Evolutionary conservation across 495 filamentous ascomycete species (phyloP).

Genomic region (Xylona heveae): DNA sequence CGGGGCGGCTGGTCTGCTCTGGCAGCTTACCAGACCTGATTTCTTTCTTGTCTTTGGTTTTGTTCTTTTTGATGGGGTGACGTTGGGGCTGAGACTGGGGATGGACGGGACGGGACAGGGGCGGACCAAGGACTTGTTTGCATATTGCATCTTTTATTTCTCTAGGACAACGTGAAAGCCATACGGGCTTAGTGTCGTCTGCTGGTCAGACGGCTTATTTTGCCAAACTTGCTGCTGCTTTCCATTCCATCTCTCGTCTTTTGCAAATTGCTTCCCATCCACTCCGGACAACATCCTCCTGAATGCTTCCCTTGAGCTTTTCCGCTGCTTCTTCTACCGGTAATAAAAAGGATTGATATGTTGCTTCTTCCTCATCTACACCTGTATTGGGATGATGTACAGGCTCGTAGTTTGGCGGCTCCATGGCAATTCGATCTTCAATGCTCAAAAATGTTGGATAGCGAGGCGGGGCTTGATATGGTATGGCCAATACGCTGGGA

Average conservation of each 20-base stretch:
- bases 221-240: too few relatives aligned
- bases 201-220: too few relatives aligned
- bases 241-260: slow-evolving; percentile 14
- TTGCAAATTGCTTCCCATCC: slow-evolving; percentile 19
- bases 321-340: slow-evolving; percentile 18
- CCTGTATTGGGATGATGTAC: slow-evolving; percentile 19
- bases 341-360: slow-evolving; percentile 20
- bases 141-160: too few relatives aligned
- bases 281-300: slow-evolving; percentile 19
- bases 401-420: slow-evolving; percentile 19
- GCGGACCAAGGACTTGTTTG: too few relatives aligned
- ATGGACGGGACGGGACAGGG: too few relatives aligned
- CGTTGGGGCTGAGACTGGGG: too few relatives aligned
- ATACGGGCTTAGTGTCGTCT: too few relatives aligned
- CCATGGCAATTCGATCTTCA: slow-evolving; percentile 15
- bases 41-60: too few relatives aligned
- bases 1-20: too few relatives aligned
- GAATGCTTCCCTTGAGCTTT: slow-evolving; percentile 17
- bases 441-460: slow-evolving; percentile 16
- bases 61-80: too few relatives aligned
- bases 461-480: slow-evolving; percentile 9
- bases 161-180: too few relatives aligned
- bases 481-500: neutral
- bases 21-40: too few relatives aligned
- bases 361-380: slow-evolving; percentile 22